phyloP scores from a whole-genome alignment of 2,329 filamentous ascomycete species.

The Ambrosiella beaveri region DNA sequence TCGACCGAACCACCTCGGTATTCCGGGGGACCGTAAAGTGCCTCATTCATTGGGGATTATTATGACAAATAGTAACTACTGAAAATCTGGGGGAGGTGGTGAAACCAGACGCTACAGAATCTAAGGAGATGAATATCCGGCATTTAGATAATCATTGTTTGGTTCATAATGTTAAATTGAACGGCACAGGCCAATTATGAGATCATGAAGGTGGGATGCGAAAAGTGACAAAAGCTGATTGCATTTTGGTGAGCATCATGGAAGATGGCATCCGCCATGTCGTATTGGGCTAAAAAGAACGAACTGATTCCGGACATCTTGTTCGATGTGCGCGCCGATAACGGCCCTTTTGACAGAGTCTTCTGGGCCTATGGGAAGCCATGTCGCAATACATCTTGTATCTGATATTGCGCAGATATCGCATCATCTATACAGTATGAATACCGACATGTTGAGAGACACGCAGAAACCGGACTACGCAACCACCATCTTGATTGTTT shows the following conservation, averaged over 20 bases:
- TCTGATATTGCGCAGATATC: neutral
- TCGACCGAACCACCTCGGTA: neutral
- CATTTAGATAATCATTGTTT: neutral
- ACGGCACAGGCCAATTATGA: neutral
- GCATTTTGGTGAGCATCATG: neutral
- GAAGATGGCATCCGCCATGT: neutral
- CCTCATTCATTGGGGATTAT: neutral
- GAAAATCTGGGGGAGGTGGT: neutral
- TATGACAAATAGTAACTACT: neutral
- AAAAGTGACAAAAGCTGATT: neutral
- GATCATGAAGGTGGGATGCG: neutral
- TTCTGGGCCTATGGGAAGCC: neutral
- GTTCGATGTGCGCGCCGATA: neutral
- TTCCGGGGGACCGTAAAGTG: neutral
- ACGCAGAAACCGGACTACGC: neutral
- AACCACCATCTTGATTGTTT: neutral
- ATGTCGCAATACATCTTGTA: neutral
- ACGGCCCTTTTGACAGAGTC: neutral
- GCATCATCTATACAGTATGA: neutral
- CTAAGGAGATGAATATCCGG: neutral
- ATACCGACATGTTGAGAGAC: neutral
- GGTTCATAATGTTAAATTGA: neutral
- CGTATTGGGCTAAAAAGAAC: neutral
- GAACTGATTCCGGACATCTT: neutral
- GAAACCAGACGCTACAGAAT: neutral